Evolutionary conservation across 2,329 filamentous ascomycete genomes (phyloP).

Genomic region (Calonectria ilicicola): DNA sequence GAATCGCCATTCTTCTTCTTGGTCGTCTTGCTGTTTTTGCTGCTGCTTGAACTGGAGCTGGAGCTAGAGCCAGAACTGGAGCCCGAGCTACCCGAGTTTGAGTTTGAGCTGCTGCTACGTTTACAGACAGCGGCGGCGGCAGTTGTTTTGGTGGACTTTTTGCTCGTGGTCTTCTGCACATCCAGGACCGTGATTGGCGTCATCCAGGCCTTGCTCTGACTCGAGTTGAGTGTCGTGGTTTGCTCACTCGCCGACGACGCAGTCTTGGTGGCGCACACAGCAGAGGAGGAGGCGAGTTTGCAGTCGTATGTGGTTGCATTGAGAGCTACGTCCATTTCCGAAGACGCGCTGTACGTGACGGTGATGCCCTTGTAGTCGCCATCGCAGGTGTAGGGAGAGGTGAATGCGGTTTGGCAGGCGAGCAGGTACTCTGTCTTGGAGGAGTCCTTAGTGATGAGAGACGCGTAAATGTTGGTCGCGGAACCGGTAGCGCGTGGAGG

Average conservation of each 20-base stretch:
- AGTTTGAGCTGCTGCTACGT: not conserved
- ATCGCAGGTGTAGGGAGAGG: slow-evolving; percentile 30
- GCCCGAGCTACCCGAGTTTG: not conserved
- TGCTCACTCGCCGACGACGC: not conserved
- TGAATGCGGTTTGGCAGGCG: slow-evolving; percentile 36
- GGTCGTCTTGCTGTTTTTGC: not conserved
- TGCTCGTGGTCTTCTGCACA: slow-evolving; percentile 20
- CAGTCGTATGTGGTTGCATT: slow-evolving; percentile 36
- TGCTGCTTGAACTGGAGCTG: not conserved
- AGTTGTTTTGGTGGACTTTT: not conserved
- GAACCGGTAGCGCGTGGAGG: slow-evolving; percentile 29
- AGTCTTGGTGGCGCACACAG: slow-evolving; percentile 28
- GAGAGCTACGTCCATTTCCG: slow-evolving; percentile 28
- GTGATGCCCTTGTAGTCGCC: slow-evolving; percentile 38
- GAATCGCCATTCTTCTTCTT: not conserved
- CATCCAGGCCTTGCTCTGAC: slow-evolving; percentile 35
- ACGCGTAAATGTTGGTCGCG: slow-evolving; percentile 38
- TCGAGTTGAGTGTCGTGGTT: slow-evolving; percentile 27
- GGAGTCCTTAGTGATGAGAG: slow-evolving; percentile 33
- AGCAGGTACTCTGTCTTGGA: slow-evolving; percentile 39
- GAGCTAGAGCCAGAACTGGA: not conserved
- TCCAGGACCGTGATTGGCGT: slow-evolving; percentile 35
- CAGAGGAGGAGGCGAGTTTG: slow-evolving; percentile 12
- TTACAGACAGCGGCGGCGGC: slow-evolving; percentile 18
- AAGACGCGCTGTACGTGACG: slow-evolving; percentile 29